A percentile compares a stretch with the other conserved stretches of the same genome.
phyloP scores from a whole-genome alignment of 129 eudicot species.

The Glebionis coronaria region DNA sequence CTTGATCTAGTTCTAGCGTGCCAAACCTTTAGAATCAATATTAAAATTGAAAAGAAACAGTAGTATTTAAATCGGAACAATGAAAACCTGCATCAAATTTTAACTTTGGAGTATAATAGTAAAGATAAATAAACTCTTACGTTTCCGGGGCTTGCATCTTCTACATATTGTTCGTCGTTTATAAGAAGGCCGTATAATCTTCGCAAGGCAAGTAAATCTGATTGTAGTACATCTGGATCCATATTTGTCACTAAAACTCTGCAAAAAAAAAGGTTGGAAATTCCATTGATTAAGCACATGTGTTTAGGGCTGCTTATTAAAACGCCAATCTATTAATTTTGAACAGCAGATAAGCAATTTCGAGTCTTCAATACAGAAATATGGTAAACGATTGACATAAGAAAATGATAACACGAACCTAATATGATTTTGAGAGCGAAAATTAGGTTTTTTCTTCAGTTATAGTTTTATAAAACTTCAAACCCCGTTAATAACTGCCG shows the following conservation, averaged over 20 bases:
- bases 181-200: slow-evolving; percentile 32
- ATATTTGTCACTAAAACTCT: slow-evolving; percentile 11
- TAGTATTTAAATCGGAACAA: neutral
- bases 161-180: slow-evolving; percentile 18
- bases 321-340: too few species aligned
- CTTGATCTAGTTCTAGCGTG: too few species aligned
- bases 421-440: too few species aligned
- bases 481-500: too few species aligned
- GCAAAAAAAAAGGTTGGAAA: neutral
- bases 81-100: neutral
- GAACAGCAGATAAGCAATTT: too few species aligned
- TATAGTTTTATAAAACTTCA: too few species aligned
- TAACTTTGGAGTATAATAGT: neutral
- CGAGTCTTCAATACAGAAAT: neutral
- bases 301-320: too few species aligned
- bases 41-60: neutral
- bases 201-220: slow-evolving; percentile 18
- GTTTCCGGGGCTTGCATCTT: slow-evolving; percentile 22
- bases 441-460: too few species aligned
- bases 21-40: neutral
- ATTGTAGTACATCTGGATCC: slow-evolving; percentile 22
- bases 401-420: too few species aligned
- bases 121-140: slow-evolving; percentile 14
- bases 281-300: too few species aligned
- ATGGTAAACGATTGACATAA: neutral